A percentile compares a stretch with the other conserved stretches of the same genome.
These are phyloP conservation scores for Chromosphaera perkinsii DNA, from an alignment of 208 protist species.

Conservation along the genomic window DNA sequence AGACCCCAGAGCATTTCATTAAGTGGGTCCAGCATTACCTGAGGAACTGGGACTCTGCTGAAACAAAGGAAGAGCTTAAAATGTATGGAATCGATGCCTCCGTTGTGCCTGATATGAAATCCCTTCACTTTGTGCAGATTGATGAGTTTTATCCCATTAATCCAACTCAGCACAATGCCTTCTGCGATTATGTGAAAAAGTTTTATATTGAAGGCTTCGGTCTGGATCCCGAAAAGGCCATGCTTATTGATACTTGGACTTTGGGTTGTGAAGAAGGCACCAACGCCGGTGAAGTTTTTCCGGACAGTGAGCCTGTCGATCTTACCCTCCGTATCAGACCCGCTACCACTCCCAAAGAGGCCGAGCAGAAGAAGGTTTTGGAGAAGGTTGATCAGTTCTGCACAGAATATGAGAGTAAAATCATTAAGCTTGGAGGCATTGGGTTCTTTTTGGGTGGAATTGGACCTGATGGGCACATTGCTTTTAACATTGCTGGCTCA, in stretches of 20 bases:
- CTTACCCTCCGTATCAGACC: not conserved
- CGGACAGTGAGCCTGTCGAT: not conserved
- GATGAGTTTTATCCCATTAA: not conserved
- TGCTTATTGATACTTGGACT: not conserved
- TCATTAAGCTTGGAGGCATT: not conserved
- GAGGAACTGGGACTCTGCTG: too few species aligned
- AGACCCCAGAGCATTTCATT: too few species aligned
- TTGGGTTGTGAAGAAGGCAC: too few species aligned
- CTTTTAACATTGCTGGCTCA: not conserved
- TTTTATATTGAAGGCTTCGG: not conserved
- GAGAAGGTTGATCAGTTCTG: not conserved
- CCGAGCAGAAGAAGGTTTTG: not conserved
- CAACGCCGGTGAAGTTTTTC: not conserved
- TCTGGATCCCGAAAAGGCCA: not conserved
- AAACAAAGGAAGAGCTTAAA: too few species aligned
- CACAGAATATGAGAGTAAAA: not conserved
- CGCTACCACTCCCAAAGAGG: not conserved
- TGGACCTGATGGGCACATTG: not conserved
- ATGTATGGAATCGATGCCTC: too few species aligned
- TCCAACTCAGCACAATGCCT: not conserved
- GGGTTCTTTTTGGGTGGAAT: not conserved
- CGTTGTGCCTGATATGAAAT: not conserved
- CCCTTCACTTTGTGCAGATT: not conserved
- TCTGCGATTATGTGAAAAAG: not conserved
- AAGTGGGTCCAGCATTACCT: too few species aligned